Conservation (phyloP, 371 early-diverging fungal species). For the Mortierella polycephala region DNA sequence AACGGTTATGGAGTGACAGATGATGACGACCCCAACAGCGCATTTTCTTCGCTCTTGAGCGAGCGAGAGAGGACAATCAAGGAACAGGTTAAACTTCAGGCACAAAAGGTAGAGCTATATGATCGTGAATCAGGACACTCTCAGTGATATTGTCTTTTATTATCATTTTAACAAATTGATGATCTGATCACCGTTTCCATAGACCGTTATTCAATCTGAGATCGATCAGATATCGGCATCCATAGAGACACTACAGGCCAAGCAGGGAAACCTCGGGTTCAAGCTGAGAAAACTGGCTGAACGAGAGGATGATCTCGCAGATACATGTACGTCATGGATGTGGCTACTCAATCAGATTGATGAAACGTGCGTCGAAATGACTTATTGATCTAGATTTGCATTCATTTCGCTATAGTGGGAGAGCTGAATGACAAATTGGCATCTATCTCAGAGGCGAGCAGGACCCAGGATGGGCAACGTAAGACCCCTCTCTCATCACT, state of each 20-base stretch:
- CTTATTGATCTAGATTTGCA: too few relatives aligned
- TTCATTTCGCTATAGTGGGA: constrained; percentile 45
- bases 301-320: constrained; percentile 66
- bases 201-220: constrained; percentile 57
- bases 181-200: too few relatives aligned
- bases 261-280: constrained; percentile 62
- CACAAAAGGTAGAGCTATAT: constrained; percentile 52
- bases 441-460: constrained; percentile 56
- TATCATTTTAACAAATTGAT: too few relatives aligned
- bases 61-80: constrained; percentile 53
- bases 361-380: neutral
- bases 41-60: constrained; percentile 38
- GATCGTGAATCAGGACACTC: neutral
- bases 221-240: constrained; percentile 66
- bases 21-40: constrained; percentile 42
- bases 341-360: neutral
- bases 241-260: constrained; percentile 56
- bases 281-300: constrained; percentile 66
- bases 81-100: constrained; percentile 51
- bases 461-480: constrained; percentile 53
- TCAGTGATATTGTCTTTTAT: too few relatives aligned
- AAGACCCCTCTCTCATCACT: constrained; percentile 5
- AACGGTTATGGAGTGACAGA: constrained; percentile 47
- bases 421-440: constrained; percentile 61
- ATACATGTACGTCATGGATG: constrained; percentile 56